These are phyloP conservation scores for Rhododendron mucronatum DNA, from an alignment of 148 eudicot genomes.

Conservation along the genomic window DNA sequence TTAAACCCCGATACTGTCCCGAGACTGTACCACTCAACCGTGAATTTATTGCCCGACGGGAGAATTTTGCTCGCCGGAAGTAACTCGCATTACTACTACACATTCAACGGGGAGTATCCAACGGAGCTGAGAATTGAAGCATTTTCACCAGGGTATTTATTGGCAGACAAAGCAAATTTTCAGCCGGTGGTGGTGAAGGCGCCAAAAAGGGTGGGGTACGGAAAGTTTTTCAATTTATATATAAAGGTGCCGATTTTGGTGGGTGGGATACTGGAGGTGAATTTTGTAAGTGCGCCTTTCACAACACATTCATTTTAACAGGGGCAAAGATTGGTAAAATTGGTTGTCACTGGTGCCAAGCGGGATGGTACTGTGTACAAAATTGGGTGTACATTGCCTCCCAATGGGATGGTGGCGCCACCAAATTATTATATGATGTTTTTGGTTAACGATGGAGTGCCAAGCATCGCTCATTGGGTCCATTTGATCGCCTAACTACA, in stretches of 20 bases:
- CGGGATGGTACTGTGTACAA: too few relatives aligned
- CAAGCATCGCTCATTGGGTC: slow-evolving; percentile 79
- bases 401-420: slow-evolving; percentile 66
- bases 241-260: slow-evolving; percentile 42
- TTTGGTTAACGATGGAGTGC: slow-evolving; percentile 74
- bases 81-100: slow-evolving; percentile 80
- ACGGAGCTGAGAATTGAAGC: slow-evolving; percentile 78
- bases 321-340: too few relatives aligned
- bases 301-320: too few relatives aligned
- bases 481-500: slow-evolving; percentile 29
- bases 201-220: slow-evolving; percentile 43
- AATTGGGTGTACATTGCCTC: too few relatives aligned
- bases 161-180: slow-evolving; percentile 44
- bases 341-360: too few relatives aligned
- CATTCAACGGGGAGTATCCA: slow-evolving; percentile 35
- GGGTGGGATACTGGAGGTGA: slow-evolving; percentile 3
- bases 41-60: slow-evolving; percentile 79
- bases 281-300: too few relatives aligned
- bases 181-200: slow-evolving; percentile 39
- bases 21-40: slow-evolving; percentile 87
- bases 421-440: slow-evolving; percentile 90
- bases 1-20: slow-evolving; percentile 60
- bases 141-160: slow-evolving; percentile 30
- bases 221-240: slow-evolving; percentile 41
- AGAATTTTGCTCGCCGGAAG: slow-evolving; percentile 78